Base-by-base conservation (phyloP, 768 basidiomycete genomes). In the Pleurotus platypus region DNA sequence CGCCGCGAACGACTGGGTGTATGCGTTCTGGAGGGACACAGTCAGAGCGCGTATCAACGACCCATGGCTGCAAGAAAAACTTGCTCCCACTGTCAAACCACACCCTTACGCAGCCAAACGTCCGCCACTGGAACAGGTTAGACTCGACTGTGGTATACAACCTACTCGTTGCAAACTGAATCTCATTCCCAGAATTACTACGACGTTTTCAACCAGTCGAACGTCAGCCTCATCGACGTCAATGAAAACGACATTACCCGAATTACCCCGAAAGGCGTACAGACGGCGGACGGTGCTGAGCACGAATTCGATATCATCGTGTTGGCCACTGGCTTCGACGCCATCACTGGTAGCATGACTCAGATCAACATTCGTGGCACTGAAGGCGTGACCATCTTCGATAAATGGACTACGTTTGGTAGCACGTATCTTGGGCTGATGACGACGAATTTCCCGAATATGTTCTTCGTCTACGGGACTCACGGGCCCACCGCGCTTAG, bases 401-500 rank as follows among this genome's bases (percentile, higher is more conserved):
- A 69, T 20, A 67, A 62, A 51, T 69, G 67, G 67, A 38, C 38
- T 16, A 60, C 59, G 27, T 61, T 62, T 1, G 49, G 65, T 15
- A 57, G 61, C 2, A 69, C 65, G 4, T 60, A 67, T 45, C 57
- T 69, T 5, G 67, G 67, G 13, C 24, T 67, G 61, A 57, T 60
- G 11, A 55, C 46, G 3, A 49, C 62, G 6, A 55, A 59, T 24
- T 69, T 58, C 49, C 67, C 66, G 0, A 69, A 69, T 47, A 64
- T 69, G 65, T 69, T 67, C 56, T 66, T 62, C 56, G 56, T 58
- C 15, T 66, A 65, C 51, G 67, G 65, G 2, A 65, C 66, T 20
- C 67, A 69, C 5, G 65, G 22, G 2, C 66, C 67, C 3, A 66
- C 66, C 5, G 66, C 65, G 1, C 63, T 66, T 27, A 63, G 61